phyloP scores from a whole-genome alignment of 768 basidiomycete genomes.

The Crucibulum laeve region DNA sequence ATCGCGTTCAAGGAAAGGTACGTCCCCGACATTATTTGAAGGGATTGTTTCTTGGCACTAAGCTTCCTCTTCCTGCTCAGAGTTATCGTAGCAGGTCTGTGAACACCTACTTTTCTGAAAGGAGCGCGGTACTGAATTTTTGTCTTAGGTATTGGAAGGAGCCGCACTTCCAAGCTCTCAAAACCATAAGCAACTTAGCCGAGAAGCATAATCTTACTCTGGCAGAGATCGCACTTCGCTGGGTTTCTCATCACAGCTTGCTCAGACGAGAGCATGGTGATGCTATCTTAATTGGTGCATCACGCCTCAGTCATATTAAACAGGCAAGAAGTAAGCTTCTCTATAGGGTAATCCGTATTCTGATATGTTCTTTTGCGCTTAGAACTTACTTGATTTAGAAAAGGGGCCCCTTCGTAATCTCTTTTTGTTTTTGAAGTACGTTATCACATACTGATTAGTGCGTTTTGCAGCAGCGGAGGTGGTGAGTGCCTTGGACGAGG shows the following conservation, averaged over 20 bases:
- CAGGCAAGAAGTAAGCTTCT: constrained; percentile 21
- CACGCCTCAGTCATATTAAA: constrained; percentile 51
- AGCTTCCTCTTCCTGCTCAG: constrained; percentile 7
- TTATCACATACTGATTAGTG: background rate
- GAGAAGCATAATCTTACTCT: constrained; percentile 42
- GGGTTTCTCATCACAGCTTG: constrained; percentile 54
- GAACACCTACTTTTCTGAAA: constrained; percentile 10
- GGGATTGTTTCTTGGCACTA: background rate
- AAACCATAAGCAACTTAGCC: constrained; percentile 35
- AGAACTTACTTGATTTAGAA: constrained; percentile 51
- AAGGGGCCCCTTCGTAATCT: constrained; percentile 51
- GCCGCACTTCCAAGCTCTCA: constrained; percentile 45
- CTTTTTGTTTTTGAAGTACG: background rate
- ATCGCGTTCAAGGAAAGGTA: constrained; percentile 41
- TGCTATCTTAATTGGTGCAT: constrained; percentile 60
- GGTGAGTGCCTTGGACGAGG: constrained; percentile 42
- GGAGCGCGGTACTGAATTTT: background rate
- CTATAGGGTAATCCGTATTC: background rate
- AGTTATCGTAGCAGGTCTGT: constrained; percentile 37
- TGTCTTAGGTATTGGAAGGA: constrained; percentile 48
- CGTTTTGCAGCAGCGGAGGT: constrained; percentile 39
- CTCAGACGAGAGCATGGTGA: constrained; percentile 45
- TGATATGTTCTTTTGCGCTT: background rate
- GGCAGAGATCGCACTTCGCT: constrained; percentile 55
- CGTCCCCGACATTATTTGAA: background rate